Percentiles rank a stretch among this genome's conserved stretches.
These are phyloP conservation scores for Boechera divaricarpa DNA, from an alignment of 345 rosid species.

Conservation along the genomic window DNA sequence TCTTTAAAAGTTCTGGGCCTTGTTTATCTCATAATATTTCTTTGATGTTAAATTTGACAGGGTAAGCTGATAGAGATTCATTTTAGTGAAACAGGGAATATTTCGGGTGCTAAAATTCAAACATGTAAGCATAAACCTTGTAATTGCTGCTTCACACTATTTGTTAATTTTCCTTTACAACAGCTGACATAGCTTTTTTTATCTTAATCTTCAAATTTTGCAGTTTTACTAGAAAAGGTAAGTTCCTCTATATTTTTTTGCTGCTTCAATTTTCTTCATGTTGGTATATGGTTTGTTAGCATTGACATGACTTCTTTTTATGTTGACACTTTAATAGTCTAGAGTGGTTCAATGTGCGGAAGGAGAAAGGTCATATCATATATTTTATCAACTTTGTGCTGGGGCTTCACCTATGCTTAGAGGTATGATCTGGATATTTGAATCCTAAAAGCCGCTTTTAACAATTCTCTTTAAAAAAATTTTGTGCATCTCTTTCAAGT, in stretches of 20 bases:
- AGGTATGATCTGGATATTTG: conserved; percentile 53
- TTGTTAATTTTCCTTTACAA: not conserved
- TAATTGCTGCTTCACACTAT: not conserved
- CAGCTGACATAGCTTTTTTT: conserved; percentile 12
- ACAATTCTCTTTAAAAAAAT: not conserved
- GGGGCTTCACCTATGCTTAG: conserved; percentile 77
- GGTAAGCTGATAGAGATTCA: conserved; percentile 97
- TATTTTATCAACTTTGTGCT: conserved; percentile 97
- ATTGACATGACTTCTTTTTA: conserved; percentile 28
- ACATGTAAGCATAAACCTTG: conserved; percentile 51
- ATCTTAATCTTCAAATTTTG: conserved; percentile 18
- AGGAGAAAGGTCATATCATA: conserved; percentile 98
- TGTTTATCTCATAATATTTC: conserved; percentile 14
- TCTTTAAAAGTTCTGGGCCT: conserved; percentile 11
- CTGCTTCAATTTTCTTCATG: not conserved
- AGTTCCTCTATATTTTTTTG: conserved; percentile 27
- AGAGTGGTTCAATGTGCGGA: conserved; percentile 95
- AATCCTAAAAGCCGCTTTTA: conserved; percentile 4
- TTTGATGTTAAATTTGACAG: conserved; percentile 38
- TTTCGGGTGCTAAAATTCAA: conserved; percentile 96
- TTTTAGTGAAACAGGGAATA: conserved; percentile 95
- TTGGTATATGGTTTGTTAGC: conserved; percentile 41
- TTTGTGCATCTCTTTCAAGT: conserved; percentile 4
- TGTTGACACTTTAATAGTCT: conserved; percentile 60
- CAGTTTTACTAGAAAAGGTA: conserved; percentile 77